Percentiles rank a stretch among this genome's conserved stretches.
Evolutionary conservation across 441 rosid species (phyloP).

Genomic region (Hura crepitans): DNA sequence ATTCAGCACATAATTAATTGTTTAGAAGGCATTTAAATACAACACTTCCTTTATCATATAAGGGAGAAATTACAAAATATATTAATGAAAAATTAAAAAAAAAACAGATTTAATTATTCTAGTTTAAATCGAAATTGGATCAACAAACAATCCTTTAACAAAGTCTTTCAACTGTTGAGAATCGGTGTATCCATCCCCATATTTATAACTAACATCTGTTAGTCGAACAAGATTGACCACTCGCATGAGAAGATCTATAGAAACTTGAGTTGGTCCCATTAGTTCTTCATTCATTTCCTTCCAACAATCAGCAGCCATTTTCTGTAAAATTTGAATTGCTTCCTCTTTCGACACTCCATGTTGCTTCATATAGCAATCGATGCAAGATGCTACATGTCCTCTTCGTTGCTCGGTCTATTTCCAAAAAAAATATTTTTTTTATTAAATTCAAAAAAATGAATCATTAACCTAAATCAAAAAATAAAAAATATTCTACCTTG

Average conservation of each 20-base stretch:
- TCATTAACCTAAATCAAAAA: too few relatives aligned
- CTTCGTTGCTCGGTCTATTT: constrained; percentile 27
- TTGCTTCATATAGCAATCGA: constrained; percentile 29
- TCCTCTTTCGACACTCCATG: constrained; percentile 19
- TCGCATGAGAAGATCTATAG: constrained; percentile 12
- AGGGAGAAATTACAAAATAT: too few relatives aligned
- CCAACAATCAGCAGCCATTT: constrained; percentile 22
- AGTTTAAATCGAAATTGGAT: neutral
- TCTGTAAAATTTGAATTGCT: neutral
- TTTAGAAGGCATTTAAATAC: too few relatives aligned
- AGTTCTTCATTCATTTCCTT: constrained; percentile 27
- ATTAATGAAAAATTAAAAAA: too few relatives aligned
- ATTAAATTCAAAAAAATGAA: too few relatives aligned
- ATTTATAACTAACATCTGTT: constrained; percentile 7
- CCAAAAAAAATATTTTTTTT: neutral
- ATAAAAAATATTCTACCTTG: neutral
- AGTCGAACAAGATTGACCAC: constrained; percentile 15
- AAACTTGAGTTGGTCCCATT: constrained; percentile 4
- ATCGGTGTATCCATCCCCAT: constrained; percentile 19
- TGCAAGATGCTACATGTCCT: constrained; percentile 17
- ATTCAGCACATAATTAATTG: too few relatives aligned
- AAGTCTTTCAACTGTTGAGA: neutral
- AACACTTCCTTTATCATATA: too few relatives aligned
- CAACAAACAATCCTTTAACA: neutral
- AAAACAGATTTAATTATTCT: too few relatives aligned